A percentile compares a stretch with the other conserved stretches of the same genome.
Conservation (phyloP, 139 green algal genomes). For the Edaphochlamys debaryana region DNA sequence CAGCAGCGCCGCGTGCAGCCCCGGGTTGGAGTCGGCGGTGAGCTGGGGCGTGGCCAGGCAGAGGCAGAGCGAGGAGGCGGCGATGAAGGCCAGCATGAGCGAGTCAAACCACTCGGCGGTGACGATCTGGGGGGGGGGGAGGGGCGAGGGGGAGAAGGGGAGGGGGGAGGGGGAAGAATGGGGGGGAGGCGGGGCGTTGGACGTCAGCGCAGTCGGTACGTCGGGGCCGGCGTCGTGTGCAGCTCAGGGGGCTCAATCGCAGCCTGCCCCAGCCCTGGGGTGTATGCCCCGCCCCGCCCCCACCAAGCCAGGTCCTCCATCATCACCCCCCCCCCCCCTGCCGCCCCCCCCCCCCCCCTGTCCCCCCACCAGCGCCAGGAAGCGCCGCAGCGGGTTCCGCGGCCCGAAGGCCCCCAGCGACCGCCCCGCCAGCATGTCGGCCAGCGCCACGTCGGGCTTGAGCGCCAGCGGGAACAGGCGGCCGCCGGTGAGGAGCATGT, state of each 20-base stretch:
- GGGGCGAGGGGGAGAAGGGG: not conserved
- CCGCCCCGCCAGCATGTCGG: not conserved
- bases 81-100: constrained; percentile 68
- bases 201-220: too few relatives aligned
- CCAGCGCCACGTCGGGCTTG: not conserved
- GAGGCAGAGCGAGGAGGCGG: constrained; percentile 62
- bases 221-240: too few relatives aligned
- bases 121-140: constrained; percentile 28
- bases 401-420: not conserved
- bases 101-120: constrained; percentile 63
- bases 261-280: too few relatives aligned
- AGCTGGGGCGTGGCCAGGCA: constrained; percentile 58
- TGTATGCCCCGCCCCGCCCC: too few relatives aligned
- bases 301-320: too few relatives aligned
- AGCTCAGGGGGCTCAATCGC: too few relatives aligned
- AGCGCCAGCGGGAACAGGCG: not conserved
- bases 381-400: not conserved
- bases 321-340: too few relatives aligned
- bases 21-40: constrained; percentile 41
- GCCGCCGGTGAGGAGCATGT: not conserved
- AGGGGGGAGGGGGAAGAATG: too few relatives aligned
- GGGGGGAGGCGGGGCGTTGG: too few relatives aligned
- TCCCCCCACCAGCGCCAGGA: not conserved
- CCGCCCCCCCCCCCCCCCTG: too few relatives aligned
- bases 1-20: constrained; percentile 35